Conservation (phyloP, 202 grass and related monocot species). For the Digitaria exilis region DNA sequence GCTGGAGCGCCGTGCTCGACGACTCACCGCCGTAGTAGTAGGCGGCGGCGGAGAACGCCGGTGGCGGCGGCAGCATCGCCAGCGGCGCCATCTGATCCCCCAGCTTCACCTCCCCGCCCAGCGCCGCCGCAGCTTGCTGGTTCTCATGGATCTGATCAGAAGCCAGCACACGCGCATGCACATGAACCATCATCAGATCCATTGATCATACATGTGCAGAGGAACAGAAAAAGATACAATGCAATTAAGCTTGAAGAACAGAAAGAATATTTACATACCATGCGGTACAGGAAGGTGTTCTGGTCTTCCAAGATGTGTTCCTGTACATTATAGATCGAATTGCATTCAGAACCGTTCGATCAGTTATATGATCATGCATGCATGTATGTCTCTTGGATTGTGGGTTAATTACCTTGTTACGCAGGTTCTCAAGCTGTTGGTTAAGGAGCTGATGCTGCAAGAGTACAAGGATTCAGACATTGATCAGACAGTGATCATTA, state of each 20-base stretch:
- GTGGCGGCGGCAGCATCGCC: conserved; percentile 37
- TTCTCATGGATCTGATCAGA: conserved; percentile 51
- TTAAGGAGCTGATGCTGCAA: conserved; percentile 68
- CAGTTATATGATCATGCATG: not conserved
- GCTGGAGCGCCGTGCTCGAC: conserved; percentile 61
- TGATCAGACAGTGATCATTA: not conserved
- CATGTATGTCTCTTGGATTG: not conserved
- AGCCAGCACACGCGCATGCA: not conserved
- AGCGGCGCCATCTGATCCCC: conserved; percentile 45
- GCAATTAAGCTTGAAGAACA: not conserved
- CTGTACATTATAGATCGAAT: conserved; percentile 28
- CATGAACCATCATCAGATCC: not conserved
- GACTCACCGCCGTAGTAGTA: conserved; percentile 57
- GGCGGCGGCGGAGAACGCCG: conserved; percentile 12
- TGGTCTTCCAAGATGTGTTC: conserved; percentile 74
- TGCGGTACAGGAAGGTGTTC: conserved; percentile 62
- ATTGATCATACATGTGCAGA: not conserved
- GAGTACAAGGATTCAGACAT: not conserved
- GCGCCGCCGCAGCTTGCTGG: conserved; percentile 41
- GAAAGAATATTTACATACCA: conserved; percentile 26
- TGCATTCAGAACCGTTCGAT: not conserved
- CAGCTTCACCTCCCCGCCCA: conserved; percentile 41
- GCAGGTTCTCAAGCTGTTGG: conserved; percentile 69
- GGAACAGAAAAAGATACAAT: not conserved
- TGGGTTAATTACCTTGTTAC: conserved; percentile 59